Base-by-base conservation (phyloP, 2,329 filamentous ascomycete species). In the Fusarium temperatum region DNA sequence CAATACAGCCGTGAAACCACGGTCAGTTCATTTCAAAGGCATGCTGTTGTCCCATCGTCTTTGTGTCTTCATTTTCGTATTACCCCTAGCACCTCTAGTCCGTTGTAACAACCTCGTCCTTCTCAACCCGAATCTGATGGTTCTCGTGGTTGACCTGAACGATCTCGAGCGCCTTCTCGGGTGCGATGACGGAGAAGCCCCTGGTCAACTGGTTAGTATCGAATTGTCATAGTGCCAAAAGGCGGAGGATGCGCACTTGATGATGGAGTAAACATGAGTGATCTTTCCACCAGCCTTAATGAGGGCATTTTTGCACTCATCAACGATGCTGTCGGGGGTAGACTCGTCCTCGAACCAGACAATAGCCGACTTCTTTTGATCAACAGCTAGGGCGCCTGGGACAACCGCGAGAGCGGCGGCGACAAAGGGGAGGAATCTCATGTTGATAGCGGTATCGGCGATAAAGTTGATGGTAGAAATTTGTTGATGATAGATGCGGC, bases 141-240 rank as follows among this genome's bases (percentile, higher is more conserved):
- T 83, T 81, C 62, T 85, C 84, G 67, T 90, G 90, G 83, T 89
- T 86, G 4, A 89, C 84, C 75, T 91, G 88, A 36, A 98, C 88
- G 10, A 87, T 87, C 67, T 94, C 87, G 63, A 97, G 86, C 26
- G 91, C 88, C 77, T 90, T 90, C 66, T 89, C 89, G 4, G 94
- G 91, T 39, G 92, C 91, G 72, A 92, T 90, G 58, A 92, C 93
- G 38, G 94, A 90, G 81, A 97, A 96, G 53, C 92, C 94, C 84
- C 93, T 96, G 70, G 36, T 24, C 26, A 22, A 22, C 22, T 42
- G 24, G 62, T 83, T 74, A 84, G 78, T 53, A 61, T 54, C 39
- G 35, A 50, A 54, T 51, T 36, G 56, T 47, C 20, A 57, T 42
- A 50, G 50, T 8, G 47, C 24, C 24, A 54, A 53, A 50, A 28